Base-by-base conservation (phyloP, 345 rosid species). In the Aquilaria sinensis region DNA sequence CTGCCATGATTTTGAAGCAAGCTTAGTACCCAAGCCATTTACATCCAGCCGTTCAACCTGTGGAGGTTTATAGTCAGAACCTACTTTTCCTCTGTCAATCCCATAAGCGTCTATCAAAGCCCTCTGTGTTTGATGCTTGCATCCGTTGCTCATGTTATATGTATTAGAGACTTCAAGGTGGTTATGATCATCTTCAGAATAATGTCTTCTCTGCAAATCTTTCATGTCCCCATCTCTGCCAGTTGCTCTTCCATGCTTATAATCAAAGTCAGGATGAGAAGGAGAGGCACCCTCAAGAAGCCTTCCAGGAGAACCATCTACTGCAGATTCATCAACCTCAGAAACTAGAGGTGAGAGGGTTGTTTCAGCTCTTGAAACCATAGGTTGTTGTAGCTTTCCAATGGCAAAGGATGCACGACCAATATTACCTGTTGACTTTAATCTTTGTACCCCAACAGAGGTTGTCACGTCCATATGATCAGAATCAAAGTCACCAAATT, bases 51-150 rank as follows among this genome's bases (percentile, higher is more conserved):
- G 72, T 34, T 74, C 88, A 75, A 79, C 70, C 16, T 62, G 81
- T 50, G 69, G 31, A 65, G 82, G 78, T 70, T 77, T 84, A 71
- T 43, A 76, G 68, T 65, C 76, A 54, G 85, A 61, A 64, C 52
- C 51, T 63, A 75, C 78, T 33, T 81, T 79, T 56, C 92, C 77
- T 57, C 74, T 85, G 76, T 95, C 99, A 76, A 78, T 81, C 64
- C 99, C 99, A 72, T 95, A 95, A 60, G 99, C 99, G 72, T 87
- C 92, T 65, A 91, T 95, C 71, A 95, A 62, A 72, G 99, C 99
- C 74, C 99, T 80, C 51, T 86, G 96, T 69, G 84, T 75, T 74
- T 81, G 80, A 62, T 73, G 91, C 45, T 78, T 86, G 67, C 72
- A 76, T 64, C 87, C 92, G 67, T 83, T 90, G 67, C 66, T 65